phyloP scores from a whole-genome alignment of 345 rosid genomes.

The Aurinia saxatilis region DNA sequence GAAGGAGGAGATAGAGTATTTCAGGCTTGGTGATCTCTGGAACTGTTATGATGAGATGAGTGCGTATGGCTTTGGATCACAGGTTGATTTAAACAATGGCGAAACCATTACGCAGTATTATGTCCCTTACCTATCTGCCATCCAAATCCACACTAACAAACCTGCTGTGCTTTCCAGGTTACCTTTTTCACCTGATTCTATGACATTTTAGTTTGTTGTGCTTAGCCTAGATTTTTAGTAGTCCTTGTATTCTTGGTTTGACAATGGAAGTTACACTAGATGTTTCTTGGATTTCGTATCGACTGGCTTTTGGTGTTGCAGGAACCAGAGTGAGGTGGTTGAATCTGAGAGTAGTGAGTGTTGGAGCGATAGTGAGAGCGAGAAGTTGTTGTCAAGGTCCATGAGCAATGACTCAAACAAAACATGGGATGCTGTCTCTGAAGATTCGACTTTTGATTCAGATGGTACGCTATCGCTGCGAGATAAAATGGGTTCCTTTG shows the following conservation, averaged over 20 bases:
- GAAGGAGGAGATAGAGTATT: slow-evolving; percentile 46
- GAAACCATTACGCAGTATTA: slow-evolving; percentile 48
- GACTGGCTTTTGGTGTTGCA: slow-evolving; percentile 7
- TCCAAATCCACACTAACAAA: slow-evolving; percentile 53
- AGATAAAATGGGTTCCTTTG: slow-evolving; percentile 52
- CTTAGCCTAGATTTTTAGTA: no score
- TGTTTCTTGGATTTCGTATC: neutral
- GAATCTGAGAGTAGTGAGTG: slow-evolving; percentile 54
- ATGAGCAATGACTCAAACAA: slow-evolving; percentile 48
- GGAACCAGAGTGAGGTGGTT: slow-evolving; percentile 30
- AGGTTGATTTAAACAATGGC: slow-evolving; percentile 28
- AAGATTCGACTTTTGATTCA: slow-evolving; percentile 51
- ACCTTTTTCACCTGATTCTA: no score
- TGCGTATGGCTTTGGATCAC: slow-evolving; percentile 57
- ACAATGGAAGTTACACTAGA: no score
- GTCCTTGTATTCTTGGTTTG: neutral
- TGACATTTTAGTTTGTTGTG: neutral
- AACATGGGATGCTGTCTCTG: slow-evolving; percentile 64
- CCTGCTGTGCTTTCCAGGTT: slow-evolving; percentile 44
- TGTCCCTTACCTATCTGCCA: slow-evolving; percentile 67
- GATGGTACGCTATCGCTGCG: slow-evolving; percentile 40
- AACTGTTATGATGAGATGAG: slow-evolving; percentile 61
- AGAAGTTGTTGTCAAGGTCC: slow-evolving; percentile 42
- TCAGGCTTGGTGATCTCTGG: slow-evolving; percentile 66
- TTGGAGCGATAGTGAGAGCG: slow-evolving; percentile 66